Percentiles rank a stretch among this genome's conserved stretches.
Conservation (phyloP, 306 rosid genomes). For the Sicyos baderoa region DNA sequence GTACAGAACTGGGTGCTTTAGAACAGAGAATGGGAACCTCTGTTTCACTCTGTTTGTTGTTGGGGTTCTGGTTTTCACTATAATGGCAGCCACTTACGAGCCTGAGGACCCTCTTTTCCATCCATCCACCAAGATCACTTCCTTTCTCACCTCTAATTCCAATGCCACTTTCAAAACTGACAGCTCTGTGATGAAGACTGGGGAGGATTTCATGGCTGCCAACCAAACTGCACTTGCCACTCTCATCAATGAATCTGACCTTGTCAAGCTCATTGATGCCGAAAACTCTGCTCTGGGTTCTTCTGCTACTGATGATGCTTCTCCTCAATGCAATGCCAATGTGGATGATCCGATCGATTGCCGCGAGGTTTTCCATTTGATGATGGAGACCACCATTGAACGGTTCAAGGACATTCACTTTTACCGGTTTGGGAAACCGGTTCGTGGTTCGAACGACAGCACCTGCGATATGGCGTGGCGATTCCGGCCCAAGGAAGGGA, state of each 20-base stretch:
- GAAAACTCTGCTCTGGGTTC: slow-evolving; percentile 14
- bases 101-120: slow-evolving; percentile 96
- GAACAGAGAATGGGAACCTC: slow-evolving; percentile 86
- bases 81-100: slow-evolving; percentile 90
- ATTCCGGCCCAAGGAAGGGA: slow-evolving; percentile 93
- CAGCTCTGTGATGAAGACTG: slow-evolving; percentile 66
- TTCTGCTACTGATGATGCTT: slow-evolving; percentile 7
- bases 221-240: slow-evolving; percentile 63
- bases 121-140: slow-evolving; percentile 83
- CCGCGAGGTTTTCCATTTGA: slow-evolving; percentile 78
- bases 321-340: slow-evolving; percentile 41
- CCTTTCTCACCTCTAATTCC: slow-evolving; percentile 77
- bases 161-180: slow-evolving; percentile 96
- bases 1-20: slow-evolving; percentile 53
- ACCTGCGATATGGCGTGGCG: slow-evolving; percentile 99
- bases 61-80: slow-evolving; percentile 77
- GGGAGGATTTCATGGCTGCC: slow-evolving; percentile 90
- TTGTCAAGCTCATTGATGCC: slow-evolving; percentile 27
- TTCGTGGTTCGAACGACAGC: slow-evolving; percentile 44
- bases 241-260: slow-evolving; percentile 57
- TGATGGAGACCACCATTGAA: slow-evolving; percentile 86
- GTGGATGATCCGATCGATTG: slow-evolving; percentile 59
- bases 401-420: slow-evolving; percentile 86
- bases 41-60: slow-evolving; percentile 80
- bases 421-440: slow-evolving; percentile 79